A percentile compares a stretch with the other conserved stretches of the same genome.
phyloP scores from a whole-genome alignment of 2,329 filamentous ascomycete genomes.

The Metarhizium sp. region DNA sequence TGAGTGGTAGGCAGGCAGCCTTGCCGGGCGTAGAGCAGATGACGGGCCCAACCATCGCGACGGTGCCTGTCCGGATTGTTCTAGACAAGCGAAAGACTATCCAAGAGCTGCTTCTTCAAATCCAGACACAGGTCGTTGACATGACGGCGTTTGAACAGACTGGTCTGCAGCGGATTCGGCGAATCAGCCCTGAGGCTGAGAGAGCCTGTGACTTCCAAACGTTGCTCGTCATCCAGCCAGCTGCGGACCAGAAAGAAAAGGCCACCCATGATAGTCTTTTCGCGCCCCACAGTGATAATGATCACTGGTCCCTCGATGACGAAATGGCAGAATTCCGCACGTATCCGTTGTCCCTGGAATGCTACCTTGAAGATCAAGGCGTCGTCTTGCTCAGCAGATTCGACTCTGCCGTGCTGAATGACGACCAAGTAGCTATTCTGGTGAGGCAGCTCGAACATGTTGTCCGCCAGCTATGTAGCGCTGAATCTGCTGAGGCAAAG shows the following conservation, averaged over 20 bases:
- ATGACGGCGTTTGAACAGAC: slow-evolving; percentile 17
- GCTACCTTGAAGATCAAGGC: slow-evolving; percentile 2
- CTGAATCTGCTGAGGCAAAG: not conserved
- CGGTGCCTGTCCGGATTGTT: slow-evolving; percentile 12
- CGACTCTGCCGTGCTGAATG: slow-evolving; percentile 6
- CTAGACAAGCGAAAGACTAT: slow-evolving; percentile 8
- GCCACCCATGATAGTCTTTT: not conserved
- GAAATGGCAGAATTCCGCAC: slow-evolving; percentile 3
- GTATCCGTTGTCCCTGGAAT: slow-evolving; percentile 2
- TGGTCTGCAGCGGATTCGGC: slow-evolving; percentile 18
- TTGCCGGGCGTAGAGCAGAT: slow-evolving; percentile 17
- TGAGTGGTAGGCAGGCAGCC: slow-evolving; percentile 16
- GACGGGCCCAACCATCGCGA: slow-evolving; percentile 18
- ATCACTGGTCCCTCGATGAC: not conserved
- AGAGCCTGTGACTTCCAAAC: slow-evolving; percentile 12
- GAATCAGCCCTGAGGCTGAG: slow-evolving; percentile 6
- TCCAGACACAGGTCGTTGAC: slow-evolving; percentile 15
- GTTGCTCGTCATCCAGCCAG: slow-evolving; percentile 6
- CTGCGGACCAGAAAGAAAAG: slow-evolving; percentile 2
- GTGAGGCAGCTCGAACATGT: slow-evolving; percentile 6
- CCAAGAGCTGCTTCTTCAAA: slow-evolving; percentile 6
- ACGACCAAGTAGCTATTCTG: slow-evolving; percentile 4
- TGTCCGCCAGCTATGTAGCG: slow-evolving; percentile 6
- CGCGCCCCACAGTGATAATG: not conserved
- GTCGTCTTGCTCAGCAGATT: slow-evolving; percentile 7